Conservation (phyloP, 345 rosid genomes). For the Adansonia digitata region DNA sequence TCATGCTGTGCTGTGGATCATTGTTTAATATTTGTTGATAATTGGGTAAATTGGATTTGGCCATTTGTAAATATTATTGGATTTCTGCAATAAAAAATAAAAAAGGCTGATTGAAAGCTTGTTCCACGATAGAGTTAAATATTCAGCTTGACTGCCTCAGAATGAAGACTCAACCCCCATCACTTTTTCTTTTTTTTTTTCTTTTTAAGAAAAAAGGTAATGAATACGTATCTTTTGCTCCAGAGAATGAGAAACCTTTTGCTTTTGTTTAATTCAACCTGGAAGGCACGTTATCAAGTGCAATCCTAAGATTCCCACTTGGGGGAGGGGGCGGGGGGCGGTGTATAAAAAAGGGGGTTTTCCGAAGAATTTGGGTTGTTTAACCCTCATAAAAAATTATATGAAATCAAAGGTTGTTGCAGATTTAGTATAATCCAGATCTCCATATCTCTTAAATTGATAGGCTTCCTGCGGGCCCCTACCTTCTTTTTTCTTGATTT, state of each 20-base stretch:
- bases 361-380: neutral
- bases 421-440: neutral
- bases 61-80: neutral
- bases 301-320: neutral
- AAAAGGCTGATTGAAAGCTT: neutral
- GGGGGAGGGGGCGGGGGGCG: too few relatives aligned
- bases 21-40: too few relatives aligned
- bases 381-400: neutral
- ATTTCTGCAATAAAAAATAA: neutral
- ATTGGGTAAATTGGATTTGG: neutral
- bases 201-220: too few relatives aligned
- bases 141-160: neutral
- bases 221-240: neutral
- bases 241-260: too few relatives aligned
- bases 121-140: too few relatives aligned
- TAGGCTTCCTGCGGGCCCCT: neutral
- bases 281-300: neutral
- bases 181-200: too few relatives aligned
- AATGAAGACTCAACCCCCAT: neutral
- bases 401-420: neutral
- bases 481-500: neutral
- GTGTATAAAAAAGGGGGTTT: neutral
- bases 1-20: neutral
- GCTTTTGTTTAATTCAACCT: neutral
- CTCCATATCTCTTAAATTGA: neutral